phyloP scores from a whole-genome alignment of 1,139 yeast species.

The Magnusiomyces suaveolens region DNA sequence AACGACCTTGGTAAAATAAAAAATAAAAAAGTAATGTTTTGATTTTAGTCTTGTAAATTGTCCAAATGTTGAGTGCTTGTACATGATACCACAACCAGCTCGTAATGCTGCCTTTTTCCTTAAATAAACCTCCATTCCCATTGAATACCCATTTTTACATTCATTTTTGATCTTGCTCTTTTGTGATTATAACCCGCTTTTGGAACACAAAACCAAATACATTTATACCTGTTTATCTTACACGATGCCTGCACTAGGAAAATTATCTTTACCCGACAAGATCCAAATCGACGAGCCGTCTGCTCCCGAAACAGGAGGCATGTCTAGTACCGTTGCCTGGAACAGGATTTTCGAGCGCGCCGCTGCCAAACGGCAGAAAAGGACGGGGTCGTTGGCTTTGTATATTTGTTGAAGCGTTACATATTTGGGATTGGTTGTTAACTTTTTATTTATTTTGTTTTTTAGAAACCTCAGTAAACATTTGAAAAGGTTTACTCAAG shows the following conservation, averaged over 20 bases:
- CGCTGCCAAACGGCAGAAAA: neutral
- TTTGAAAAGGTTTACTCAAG: conserved; percentile 1
- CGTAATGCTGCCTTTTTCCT: too few relatives aligned
- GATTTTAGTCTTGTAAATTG: too few relatives aligned
- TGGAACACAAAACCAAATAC: too few relatives aligned
- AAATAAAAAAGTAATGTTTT: neutral
- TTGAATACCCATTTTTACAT: too few relatives aligned
- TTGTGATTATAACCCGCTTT: too few relatives aligned
- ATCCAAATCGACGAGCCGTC: neutral
- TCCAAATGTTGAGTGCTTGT: too few relatives aligned
- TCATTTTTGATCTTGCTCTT: too few relatives aligned
- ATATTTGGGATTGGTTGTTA: neutral
- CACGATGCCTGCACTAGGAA: neutral
- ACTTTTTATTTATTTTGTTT: neutral
- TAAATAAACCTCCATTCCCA: too few relatives aligned
- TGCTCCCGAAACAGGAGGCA: neutral
- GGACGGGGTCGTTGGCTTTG: neutral
- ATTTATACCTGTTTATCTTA: too few relatives aligned
- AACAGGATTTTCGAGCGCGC: neutral
- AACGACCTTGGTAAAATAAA: neutral
- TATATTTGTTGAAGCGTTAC: neutral
- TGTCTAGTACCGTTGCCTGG: neutral
- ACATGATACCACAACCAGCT: too few relatives aligned
- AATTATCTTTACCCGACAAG: neutral
- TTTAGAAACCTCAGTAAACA: neutral